Evolutionary conservation across 176 grass and related monocot genomes (phyloP).

Genomic region (Oryza glaberrima): DNA sequence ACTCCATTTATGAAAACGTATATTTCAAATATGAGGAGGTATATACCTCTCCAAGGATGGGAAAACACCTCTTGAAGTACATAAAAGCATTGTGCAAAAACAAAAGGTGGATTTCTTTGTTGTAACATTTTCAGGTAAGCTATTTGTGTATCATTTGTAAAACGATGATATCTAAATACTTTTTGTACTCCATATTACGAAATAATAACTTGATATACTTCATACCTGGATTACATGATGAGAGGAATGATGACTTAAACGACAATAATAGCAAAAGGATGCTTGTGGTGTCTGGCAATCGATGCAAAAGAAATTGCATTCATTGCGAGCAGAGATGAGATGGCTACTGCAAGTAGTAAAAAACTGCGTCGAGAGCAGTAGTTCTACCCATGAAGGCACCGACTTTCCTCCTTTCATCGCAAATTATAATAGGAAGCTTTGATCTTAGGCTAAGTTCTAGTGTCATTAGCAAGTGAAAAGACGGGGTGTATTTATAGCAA

Average conservation of each 20-base stretch:
- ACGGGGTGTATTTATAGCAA: background rate
- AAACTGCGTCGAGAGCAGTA: conserved; percentile 55
- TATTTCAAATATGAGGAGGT: no score
- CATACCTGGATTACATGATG: conserved; percentile 65
- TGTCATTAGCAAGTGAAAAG: background rate
- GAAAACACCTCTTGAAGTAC: background rate
- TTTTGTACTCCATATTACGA: background rate
- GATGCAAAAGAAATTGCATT: conserved; percentile 17
- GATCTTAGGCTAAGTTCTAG: background rate
- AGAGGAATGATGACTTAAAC: background rate
- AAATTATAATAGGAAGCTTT: background rate
- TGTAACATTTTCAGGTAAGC: background rate
- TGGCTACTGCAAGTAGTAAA: conserved; percentile 48
- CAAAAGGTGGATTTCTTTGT: background rate
- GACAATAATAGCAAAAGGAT: background rate
- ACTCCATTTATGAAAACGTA: no score
- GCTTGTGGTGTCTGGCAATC: background rate
- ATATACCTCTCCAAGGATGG: no score
- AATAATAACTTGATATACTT: background rate
- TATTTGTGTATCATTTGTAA: background rate
- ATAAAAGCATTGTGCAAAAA: background rate
- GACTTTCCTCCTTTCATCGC: conserved; percentile 11
- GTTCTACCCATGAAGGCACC: conserved; percentile 52
- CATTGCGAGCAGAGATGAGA: conserved; percentile 43
- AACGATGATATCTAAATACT: background rate